Percentiles rank a stretch among this genome's conserved stretches.
These are phyloP conservation scores for Pulveroboletus sp. DNA, from an alignment of 768 basidiomycete species.

Conservation along the genomic window DNA sequence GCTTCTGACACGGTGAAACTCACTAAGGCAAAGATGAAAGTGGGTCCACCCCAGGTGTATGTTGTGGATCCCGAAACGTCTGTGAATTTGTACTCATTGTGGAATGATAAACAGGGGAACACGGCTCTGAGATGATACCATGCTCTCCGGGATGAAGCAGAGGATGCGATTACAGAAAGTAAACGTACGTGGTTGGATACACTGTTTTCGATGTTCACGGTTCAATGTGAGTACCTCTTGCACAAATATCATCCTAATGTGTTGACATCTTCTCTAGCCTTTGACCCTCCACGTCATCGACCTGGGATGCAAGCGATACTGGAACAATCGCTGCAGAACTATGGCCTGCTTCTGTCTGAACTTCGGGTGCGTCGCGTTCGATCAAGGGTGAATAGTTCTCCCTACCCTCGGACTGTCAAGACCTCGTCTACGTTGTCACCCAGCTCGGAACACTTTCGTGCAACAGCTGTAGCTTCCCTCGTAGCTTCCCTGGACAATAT, in stretches of 20 bases:
- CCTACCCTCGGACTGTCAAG: constrained; percentile 61
- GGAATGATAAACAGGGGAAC: too few relatives aligned
- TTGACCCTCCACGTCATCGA: constrained; percentile 64
- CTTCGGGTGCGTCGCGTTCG: constrained; percentile 59
- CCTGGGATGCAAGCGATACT: constrained; percentile 71
- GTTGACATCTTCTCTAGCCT: constrained; percentile 43
- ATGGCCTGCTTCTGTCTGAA: constrained; percentile 70
- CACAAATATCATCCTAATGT: neutral
- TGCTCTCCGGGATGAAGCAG: too few relatives aligned
- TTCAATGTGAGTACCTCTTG: constrained; percentile 60
- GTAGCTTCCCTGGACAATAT: constrained; percentile 16
- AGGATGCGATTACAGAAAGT: constrained; percentile 65
- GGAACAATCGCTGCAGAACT: constrained; percentile 69
- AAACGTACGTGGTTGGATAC: constrained; percentile 66
- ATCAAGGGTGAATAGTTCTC: constrained; percentile 71
- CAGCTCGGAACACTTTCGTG: constrained; percentile 35
- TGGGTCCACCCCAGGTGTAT: too few relatives aligned
- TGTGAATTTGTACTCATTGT: too few relatives aligned
- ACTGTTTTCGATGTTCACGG: constrained; percentile 65
- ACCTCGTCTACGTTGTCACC: constrained; percentile 39
- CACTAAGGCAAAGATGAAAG: too few relatives aligned
- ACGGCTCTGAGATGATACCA: too few relatives aligned
- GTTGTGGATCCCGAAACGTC: too few relatives aligned
- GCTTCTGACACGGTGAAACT: too few relatives aligned
- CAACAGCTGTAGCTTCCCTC: constrained; percentile 20